phyloP scores from a whole-genome alignment of 441 rosid genomes.

The Macaranga tanarius region DNA sequence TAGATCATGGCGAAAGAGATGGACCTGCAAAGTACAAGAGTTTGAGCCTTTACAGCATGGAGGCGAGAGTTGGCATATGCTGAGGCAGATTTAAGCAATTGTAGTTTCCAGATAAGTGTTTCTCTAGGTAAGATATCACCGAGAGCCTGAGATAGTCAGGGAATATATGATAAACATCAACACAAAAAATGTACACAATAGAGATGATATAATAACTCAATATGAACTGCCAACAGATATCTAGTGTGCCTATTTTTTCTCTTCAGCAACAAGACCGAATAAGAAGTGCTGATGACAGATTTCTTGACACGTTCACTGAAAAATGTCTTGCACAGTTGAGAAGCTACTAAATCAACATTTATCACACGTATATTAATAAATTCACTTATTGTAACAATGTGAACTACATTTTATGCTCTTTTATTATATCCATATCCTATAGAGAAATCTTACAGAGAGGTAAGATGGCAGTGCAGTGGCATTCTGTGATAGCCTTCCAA shows the following conservation, averaged over 20 bases:
- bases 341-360: background rate
- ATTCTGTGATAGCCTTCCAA: constrained; percentile 40
- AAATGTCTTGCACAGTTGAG: background rate
- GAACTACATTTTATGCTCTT: background rate
- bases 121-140: constrained; percentile 46
- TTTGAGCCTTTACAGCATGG: constrained; percentile 54
- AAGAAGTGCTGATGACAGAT: background rate
- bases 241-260: background rate
- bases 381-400: background rate
- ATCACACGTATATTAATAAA: background rate
- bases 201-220: background rate
- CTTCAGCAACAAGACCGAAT: background rate
- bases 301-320: background rate
- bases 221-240: constrained; percentile 1
- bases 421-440: background rate
- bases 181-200: background rate
- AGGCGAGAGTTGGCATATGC: constrained; percentile 51
- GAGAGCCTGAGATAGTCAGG: constrained; percentile 39
- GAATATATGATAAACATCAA: background rate
- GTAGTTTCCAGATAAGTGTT: constrained; percentile 61
- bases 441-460: constrained; percentile 45
- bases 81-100: constrained; percentile 52
- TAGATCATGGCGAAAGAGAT: constrained; percentile 11
- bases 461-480: constrained; percentile 36
- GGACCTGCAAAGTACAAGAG: constrained; percentile 55